phyloP scores from a whole-genome alignment of 495 filamentous ascomycete species.

The Parathielavia appendiculata region DNA sequence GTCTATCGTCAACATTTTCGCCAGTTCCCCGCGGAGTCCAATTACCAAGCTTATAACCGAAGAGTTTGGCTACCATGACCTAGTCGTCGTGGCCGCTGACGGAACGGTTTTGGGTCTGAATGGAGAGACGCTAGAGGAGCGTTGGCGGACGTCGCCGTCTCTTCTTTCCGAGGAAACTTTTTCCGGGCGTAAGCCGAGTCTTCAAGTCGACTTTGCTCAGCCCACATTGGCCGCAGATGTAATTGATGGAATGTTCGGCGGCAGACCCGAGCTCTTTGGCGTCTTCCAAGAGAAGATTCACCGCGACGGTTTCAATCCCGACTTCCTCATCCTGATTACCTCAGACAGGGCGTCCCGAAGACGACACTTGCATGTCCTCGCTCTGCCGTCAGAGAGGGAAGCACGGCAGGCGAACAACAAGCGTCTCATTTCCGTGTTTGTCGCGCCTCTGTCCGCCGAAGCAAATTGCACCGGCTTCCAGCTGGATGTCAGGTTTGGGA shows the following conservation, averaged over 20 bases:
- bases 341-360: slow-evolving; percentile 18
- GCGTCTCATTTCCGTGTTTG: slow-evolving; percentile 27
- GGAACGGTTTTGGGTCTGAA: slow-evolving; percentile 38
- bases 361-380: slow-evolving; percentile 46
- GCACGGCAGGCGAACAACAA: slow-evolving; percentile 23
- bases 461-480: slow-evolving; percentile 34
- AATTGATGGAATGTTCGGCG: slow-evolving; percentile 41
- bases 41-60: slow-evolving; percentile 7
- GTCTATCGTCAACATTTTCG: slow-evolving; percentile 29
- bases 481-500: slow-evolving; percentile 53
- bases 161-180: slow-evolving; percentile 37
- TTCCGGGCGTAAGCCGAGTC: slow-evolving; percentile 20
- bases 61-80: slow-evolving; percentile 23
- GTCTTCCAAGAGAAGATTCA: slow-evolving; percentile 37
- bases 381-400: slow-evolving; percentile 30
- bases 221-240: slow-evolving; percentile 36
- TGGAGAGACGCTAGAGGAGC: slow-evolving; percentile 38
- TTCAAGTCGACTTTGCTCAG: slow-evolving; percentile 40
- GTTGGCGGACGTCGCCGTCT: slow-evolving; percentile 35
- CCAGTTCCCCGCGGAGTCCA: slow-evolving; percentile 23
- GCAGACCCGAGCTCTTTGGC: slow-evolving; percentile 34
- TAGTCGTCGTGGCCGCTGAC: slow-evolving; percentile 38
- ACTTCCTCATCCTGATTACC: slow-evolving; percentile 45
- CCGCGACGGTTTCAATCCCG: slow-evolving; percentile 40
- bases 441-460: slow-evolving; percentile 24